These are phyloP conservation scores for Aspergillus ustus DNA, from an alignment of 2,329 filamentous ascomycete genomes.

Conservation along the genomic window DNA sequence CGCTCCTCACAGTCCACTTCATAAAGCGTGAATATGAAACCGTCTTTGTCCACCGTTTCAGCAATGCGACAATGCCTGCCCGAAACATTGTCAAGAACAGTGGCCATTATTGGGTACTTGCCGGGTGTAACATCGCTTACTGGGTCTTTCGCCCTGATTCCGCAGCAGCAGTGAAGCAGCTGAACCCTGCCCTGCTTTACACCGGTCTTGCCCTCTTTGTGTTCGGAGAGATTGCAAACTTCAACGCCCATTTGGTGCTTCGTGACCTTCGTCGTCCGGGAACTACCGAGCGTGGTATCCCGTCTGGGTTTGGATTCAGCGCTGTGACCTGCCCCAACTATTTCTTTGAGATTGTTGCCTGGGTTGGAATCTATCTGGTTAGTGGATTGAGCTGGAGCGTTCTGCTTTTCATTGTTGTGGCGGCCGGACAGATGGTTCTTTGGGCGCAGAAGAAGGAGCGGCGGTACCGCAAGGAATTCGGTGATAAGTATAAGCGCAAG, in stretches of 20 bases:
- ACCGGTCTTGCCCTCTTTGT: slow-evolving; percentile 72
- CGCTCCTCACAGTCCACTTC: slow-evolving; percentile 81
- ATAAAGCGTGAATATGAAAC: slow-evolving; percentile 95
- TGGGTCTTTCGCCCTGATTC: slow-evolving; percentile 82
- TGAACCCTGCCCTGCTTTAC: slow-evolving; percentile 63
- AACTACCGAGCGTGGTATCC: slow-evolving; percentile 85
- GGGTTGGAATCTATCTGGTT: slow-evolving; percentile 80
- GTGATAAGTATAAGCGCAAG: slow-evolving; percentile 95
- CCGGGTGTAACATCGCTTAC: slow-evolving; percentile 79
- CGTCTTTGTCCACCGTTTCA: slow-evolving; percentile 92
- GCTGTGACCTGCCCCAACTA: slow-evolving; percentile 97
- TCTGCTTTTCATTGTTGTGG: slow-evolving; percentile 74
- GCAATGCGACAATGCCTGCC: slow-evolving; percentile 88
- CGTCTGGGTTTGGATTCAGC: slow-evolving; percentile 79
- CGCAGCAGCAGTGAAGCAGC: slow-evolving; percentile 61
- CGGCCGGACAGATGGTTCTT: slow-evolving; percentile 75
- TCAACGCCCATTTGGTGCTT: slow-evolving; percentile 78
- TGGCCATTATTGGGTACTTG: slow-evolving; percentile 87
- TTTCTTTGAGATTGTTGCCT: slow-evolving; percentile 86
- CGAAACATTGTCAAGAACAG: slow-evolving; percentile 94
- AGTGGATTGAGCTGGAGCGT: slow-evolving; percentile 77
- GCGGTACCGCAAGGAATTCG: slow-evolving; percentile 87
- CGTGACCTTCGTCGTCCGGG: slow-evolving; percentile 76
- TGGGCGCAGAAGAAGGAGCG: slow-evolving; percentile 95
- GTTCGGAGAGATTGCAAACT: slow-evolving; percentile 80